phyloP scores from a whole-genome alignment of 176 grass and related monocot species.

The Carex cristatella region DNA sequence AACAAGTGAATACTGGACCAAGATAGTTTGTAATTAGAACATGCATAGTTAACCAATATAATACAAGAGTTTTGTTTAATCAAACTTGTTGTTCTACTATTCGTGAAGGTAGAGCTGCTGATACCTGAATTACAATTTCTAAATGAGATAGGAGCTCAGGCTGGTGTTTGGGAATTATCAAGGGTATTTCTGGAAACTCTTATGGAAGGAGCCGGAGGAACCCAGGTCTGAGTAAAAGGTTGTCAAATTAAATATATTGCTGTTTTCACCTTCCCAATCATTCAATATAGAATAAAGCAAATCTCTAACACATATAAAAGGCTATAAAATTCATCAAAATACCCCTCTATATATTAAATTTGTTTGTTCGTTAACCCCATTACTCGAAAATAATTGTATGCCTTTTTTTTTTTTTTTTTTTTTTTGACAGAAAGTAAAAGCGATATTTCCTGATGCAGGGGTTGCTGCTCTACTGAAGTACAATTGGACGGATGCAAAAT shows the following conservation, averaged over 20 bases:
- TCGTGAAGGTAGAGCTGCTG: constrained; percentile 68
- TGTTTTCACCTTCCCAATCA: not conserved
- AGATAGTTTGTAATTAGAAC: not conserved
- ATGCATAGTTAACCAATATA: not conserved
- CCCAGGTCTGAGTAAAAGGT: constrained; percentile 62
- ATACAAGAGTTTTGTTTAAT: not conserved
- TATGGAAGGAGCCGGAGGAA: constrained; percentile 54
- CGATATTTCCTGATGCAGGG: constrained; percentile 89
- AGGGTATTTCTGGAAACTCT: constrained; percentile 82
- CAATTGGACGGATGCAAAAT: constrained; percentile 75
- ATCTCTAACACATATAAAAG: not conserved
- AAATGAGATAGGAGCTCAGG: constrained; percentile 91
- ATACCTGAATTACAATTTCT: constrained; percentile 94
- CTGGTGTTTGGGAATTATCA: constrained; percentile 74
- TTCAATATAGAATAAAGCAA: not conserved
- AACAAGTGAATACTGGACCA: not conserved
- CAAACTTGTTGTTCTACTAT: not conserved
- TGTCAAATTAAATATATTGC: constrained; percentile 19
- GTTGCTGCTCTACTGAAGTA: constrained; percentile 86
- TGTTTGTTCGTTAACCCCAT: not conserved
- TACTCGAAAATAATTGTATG: constrained; percentile 2
- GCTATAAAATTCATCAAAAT: not conserved
- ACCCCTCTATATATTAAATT: not conserved
- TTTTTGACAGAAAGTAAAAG: constrained; percentile 59
- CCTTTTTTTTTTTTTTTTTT: not conserved